These are phyloP conservation scores for Aethionema arabicum DNA, from an alignment of 345 rosid genomes.

Conservation along the genomic window DNA sequence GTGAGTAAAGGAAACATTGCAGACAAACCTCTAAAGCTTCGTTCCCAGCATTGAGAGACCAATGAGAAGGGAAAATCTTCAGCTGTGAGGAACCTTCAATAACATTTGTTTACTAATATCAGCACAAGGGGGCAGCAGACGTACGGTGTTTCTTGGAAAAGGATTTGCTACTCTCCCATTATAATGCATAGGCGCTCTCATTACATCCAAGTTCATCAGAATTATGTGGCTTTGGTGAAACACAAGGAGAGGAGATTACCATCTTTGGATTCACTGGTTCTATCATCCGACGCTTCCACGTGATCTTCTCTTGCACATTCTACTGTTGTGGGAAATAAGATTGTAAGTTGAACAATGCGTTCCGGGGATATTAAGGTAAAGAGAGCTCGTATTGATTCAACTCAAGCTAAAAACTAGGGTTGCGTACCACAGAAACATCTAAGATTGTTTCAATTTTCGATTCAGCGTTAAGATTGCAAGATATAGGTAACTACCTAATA, in stretches of 20 bases:
- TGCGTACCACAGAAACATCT: too few relatives aligned
- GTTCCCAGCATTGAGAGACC: slow-evolving; percentile 57
- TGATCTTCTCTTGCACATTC: slow-evolving; percentile 42
- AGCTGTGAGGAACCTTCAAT: slow-evolving; percentile 37
- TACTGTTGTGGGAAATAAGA: slow-evolving; percentile 23
- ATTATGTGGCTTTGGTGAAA: slow-evolving; percentile 32
- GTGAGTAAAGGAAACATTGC: background rate
- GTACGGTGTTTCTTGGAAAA: slow-evolving; percentile 16
- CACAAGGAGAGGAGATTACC: slow-evolving; percentile 23
- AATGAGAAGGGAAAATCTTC: slow-evolving; percentile 51
- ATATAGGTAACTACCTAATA: background rate
- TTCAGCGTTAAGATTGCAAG: background rate
- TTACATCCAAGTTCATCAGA: slow-evolving; percentile 25
- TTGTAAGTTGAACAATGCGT: background rate
- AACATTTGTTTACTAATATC: slow-evolving; percentile 35
- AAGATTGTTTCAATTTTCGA: too few relatives aligned
- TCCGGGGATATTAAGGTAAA: background rate
- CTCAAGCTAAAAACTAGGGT: background rate
- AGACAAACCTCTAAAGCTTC: slow-evolving; percentile 70
- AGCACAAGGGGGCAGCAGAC: slow-evolving; percentile 26
- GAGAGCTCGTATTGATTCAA: background rate
- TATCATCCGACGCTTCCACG: slow-evolving; percentile 38
- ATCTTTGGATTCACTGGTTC: slow-evolving; percentile 35
- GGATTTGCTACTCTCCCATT: slow-evolving; percentile 27
- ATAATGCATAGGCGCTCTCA: slow-evolving; percentile 47